Percentiles rank a stretch among this genome's conserved stretches.
These are phyloP conservation scores for Benincasa hispida DNA, from an alignment of 306 rosid genomes.

Conservation along the genomic window DNA sequence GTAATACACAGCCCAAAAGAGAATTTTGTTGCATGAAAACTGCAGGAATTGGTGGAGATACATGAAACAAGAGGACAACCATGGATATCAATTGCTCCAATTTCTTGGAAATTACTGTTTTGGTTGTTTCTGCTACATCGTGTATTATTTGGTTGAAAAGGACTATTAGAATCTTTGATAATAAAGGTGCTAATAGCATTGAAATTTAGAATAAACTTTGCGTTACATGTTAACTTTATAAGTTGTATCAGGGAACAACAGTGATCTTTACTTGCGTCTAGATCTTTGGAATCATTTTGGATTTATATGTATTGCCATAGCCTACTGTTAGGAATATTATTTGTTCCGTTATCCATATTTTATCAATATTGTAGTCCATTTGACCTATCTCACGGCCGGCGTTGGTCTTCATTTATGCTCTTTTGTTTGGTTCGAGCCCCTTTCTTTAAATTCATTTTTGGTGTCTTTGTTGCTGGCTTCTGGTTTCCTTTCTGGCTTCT, in stretches of 20 bases:
- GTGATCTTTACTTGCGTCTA: conserved; percentile 1
- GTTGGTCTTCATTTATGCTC: not conserved
- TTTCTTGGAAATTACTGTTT: not conserved
- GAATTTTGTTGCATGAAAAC: not conserved
- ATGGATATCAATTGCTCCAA: not conserved
- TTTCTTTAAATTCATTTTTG: not conserved
- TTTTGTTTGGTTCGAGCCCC: not conserved
- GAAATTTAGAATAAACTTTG: not conserved
- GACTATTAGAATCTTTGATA: not conserved
- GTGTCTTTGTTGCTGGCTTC: not conserved
- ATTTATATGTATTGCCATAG: not conserved
- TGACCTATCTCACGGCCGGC: not conserved
- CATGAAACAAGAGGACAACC: not conserved
- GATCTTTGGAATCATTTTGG: not conserved
- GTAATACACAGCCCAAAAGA: not conserved
- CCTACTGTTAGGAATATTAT: not conserved
- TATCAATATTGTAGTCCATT: not conserved
- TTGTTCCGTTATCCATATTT: not conserved
- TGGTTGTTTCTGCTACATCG: not conserved
- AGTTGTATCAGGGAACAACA: conserved; percentile 86
- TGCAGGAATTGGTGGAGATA: not conserved
- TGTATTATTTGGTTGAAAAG: not conserved
- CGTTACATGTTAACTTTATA: conserved; percentile 43
- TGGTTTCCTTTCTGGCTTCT: not conserved
- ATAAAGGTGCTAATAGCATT: not conserved